A percentile compares a stretch with the other conserved stretches of the same genome.
Conservation (phyloP, 2,329 filamentous ascomycete species). For the Exophiala oligosperma region DNA sequence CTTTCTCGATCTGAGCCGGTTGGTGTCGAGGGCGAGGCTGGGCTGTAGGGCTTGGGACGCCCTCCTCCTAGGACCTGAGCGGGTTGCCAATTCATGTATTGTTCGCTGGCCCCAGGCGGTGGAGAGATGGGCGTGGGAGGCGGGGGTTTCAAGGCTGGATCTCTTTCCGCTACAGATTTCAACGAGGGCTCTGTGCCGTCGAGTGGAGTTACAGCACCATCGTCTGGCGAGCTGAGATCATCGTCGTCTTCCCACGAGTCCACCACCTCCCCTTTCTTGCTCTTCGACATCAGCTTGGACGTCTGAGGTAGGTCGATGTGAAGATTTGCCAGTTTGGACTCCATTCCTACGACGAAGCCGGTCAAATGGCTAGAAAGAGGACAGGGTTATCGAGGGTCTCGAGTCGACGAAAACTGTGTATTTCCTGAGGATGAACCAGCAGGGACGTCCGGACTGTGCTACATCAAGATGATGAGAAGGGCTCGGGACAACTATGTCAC, state of each 20-base stretch:
- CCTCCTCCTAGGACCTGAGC: conserved; percentile 25
- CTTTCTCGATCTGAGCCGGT: conserved; percentile 18
- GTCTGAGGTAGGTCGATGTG: conserved; percentile 25
- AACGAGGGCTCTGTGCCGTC: conserved; percentile 16
- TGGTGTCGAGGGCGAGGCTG: conserved; percentile 15
- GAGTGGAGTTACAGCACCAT: conserved; percentile 28
- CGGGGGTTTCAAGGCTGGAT: conserved; percentile 47
- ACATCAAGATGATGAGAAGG: neutral
- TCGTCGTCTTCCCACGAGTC: conserved; percentile 68
- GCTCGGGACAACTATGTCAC: neutral
- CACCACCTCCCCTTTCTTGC: conserved; percentile 45
- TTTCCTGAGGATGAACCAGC: neutral
- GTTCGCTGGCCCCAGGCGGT: neutral
- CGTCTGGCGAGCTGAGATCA: conserved; percentile 17
- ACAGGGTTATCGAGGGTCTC: neutral
- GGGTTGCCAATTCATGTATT: conserved; percentile 24
- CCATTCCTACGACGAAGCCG: conserved; percentile 5
- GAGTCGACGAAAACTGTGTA: neutral
- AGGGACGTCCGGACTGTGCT: neutral
- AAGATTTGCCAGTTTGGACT: conserved; percentile 22
- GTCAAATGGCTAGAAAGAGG: neutral
- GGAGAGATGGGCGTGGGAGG: conserved; percentile 68
- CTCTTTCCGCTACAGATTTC: conserved; percentile 27
- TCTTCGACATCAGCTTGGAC: conserved; percentile 26
- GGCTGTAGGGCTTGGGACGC: conserved; percentile 17